Evolutionary conservation across 306 rosid species (phyloP), one percentile per base, ranked within the genome.

Genomic region (Luffa aegyptiaca): DNA sequence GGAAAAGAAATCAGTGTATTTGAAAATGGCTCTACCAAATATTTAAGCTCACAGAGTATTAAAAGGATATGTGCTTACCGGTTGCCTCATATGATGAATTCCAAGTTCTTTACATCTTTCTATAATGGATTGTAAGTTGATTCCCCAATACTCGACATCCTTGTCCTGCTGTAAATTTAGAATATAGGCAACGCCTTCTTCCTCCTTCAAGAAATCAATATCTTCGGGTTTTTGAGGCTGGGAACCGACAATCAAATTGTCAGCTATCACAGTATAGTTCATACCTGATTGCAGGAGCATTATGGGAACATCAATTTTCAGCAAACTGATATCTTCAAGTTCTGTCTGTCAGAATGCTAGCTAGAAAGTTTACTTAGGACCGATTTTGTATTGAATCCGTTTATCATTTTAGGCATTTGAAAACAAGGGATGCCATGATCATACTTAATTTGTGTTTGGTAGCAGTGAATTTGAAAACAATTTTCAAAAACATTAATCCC

Each of bases 221-320:
- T 95, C 98, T 81, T 88, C 92, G 5, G 93, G 92, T 86, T 91
- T 92, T 86, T 94, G 97, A 80, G 97, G 98, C 85, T 92, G 98
- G 66, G 98, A 94, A 33, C 97, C 97, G 83, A 94, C 97, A 36
- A 94, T 90, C 86, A 94, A 80, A 76, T 89, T 48, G 52, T 92
- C 97, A 74, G 92, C 85, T 88, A 95, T 88, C 80, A 84, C 84
- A 18, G 90, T 93, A 84, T 90, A 95, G 87, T 91, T 92, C 98
- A 95, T 92, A 79, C 97, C 98, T 95, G 92, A 83, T 88, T 69
- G 86, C 20, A 72, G 63, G 78, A 82, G 65, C 48, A 77, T 36
- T 42, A 57, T 35, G 81, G 79, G 14, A 41, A 64, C 69, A 63
- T 78, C 79, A 75, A 18, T 45, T 45, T 57, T 37, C 5, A 33